A percentile compares a stretch with the other conserved stretches of the same genome.
Evolutionary conservation across 2,329 filamentous ascomycete genomes (phyloP).

Genomic region (Colletotrichum noveboracense): DNA sequence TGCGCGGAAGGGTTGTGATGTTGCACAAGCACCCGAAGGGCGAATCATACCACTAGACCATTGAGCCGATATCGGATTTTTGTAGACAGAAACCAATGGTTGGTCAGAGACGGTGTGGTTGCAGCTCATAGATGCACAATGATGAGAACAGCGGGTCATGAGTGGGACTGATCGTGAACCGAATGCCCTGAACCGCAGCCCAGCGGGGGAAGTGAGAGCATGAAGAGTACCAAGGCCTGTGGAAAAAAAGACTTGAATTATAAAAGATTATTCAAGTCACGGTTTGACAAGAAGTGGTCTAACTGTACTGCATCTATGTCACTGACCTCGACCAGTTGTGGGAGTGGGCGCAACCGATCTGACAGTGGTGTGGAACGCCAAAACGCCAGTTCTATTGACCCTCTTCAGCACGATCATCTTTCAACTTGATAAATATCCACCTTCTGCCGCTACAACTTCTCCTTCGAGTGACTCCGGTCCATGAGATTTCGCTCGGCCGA

Average conservation of each 20-base stretch:
- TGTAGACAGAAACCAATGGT: not conserved
- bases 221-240: not conserved
- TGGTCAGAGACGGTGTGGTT: not conserved
- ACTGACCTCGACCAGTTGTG: rapidly evolving
- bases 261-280: not conserved
- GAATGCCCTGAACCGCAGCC: not conserved
- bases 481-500: slow-evolving; percentile 22
- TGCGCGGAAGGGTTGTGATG: not conserved
- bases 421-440: not conserved
- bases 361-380: not conserved
- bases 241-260: not conserved
- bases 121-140: not conserved
- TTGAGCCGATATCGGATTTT: not conserved
- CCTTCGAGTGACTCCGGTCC: slow-evolving; percentile 2
- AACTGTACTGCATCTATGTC: not conserved
- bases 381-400: not conserved
- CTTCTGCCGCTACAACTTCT: not conserved
- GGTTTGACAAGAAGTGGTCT: rapidly evolving
- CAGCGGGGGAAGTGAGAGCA: not conserved
- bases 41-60: slow-evolving; percentile 17
- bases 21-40: slow-evolving; percentile 7
- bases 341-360: not conserved
- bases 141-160: not conserved
- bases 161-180: not conserved
- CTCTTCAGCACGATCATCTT: not conserved